Percentiles rank a stretch among this genome's conserved stretches.
Conservation (phyloP, 2,329 filamentous ascomycete species). For the Diplodia intermedia region DNA sequence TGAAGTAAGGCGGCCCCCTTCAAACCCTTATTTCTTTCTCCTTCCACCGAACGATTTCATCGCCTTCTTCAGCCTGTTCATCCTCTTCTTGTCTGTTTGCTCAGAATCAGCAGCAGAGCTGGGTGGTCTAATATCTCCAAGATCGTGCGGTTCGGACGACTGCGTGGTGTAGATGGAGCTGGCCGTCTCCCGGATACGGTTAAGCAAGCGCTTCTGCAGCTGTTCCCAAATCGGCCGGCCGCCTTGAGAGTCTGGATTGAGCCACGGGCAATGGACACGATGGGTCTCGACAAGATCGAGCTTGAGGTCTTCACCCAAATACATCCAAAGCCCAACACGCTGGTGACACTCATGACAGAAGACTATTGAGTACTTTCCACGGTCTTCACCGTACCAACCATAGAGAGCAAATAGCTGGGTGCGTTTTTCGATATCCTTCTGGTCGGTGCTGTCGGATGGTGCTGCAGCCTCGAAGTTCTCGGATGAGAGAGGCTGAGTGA, state of each 20-base stretch:
- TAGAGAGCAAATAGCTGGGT: conserved; percentile 48
- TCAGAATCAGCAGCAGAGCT: conserved; percentile 31
- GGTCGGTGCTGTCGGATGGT: conserved; percentile 16
- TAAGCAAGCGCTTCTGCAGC: conserved; percentile 49
- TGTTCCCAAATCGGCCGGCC: conserved; percentile 30
- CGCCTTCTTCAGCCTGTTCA: conserved; percentile 30
- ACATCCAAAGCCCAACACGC: conserved; percentile 92
- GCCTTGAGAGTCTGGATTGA: conserved; percentile 44
- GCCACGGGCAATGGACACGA: conserved; percentile 52
- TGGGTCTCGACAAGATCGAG: conserved; percentile 49
- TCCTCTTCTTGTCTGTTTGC: conserved; percentile 24
- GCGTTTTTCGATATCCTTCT: conserved; percentile 21
- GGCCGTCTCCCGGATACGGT: conserved; percentile 12
- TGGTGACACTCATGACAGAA: conserved; percentile 87
- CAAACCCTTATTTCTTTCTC: conserved; percentile 18
- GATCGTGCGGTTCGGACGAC: conserved; percentile 25
- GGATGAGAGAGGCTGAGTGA: conserved; percentile 17
- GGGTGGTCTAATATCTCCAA: conserved; percentile 13
- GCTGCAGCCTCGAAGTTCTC: conserved; percentile 20
- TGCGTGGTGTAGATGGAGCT: conserved; percentile 14
- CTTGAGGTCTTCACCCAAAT: conserved; percentile 52
- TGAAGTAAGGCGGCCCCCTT: not conserved
- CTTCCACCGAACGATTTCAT: conserved; percentile 32
- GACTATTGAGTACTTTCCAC: conserved; percentile 72
- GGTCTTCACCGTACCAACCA: conserved; percentile 62